Evolutionary conservation across 768 basidiomycete species (phyloP), one percentile per base, ranked within the genome.

Genomic region (Pulveroboletus ravenelii): DNA sequence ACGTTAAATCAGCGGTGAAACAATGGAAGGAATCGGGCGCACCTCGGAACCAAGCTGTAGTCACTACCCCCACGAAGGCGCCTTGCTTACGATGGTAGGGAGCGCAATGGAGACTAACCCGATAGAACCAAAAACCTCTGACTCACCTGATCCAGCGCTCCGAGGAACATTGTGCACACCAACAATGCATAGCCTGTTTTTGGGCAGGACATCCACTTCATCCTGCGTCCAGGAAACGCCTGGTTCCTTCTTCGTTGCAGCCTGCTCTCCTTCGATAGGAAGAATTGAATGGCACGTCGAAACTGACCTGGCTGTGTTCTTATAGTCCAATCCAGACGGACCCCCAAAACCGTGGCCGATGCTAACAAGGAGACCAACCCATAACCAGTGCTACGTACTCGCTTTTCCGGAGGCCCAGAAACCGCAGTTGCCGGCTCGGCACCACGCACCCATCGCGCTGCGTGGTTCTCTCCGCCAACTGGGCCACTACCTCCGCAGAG

Each of bases 1-100:
- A 18, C 20, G 20, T 46, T 0, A 35, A 37, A 27, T 38, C 13
- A 29, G 23, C 12, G 35, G 23, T 31, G 5, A 3, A 14, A 27
- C 25, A 8, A 15, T 10, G 14, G 37, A 30, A 1, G 37, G 6
- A 34, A 6, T 27, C 5, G 25, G 17, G 64, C 74, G 14, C 23
- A 82, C 85, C 77, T 82, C 49, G 84, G 84, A 35, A 88, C 82
- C 87, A 87, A 89, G 45, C 83, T 80, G 54, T 89, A 88, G 34
- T 72, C 72, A 14, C 64, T 74, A 5, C 81, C 83, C 23, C 81
- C 85, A 38, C 83, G 80, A 0, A 89, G 74, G 20, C 23, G 23
- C 23, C 23, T 84, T 62, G 15, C 59, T 64, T 10, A 86, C 82
- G 43, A 89, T 88, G 0, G 84, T 87, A 1, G 87, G 86, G 29